Evolutionary conservation across 1,139 yeast genomes (phyloP), one percentile per base, ranked within the genome.

Genomic region (Kodamaea arcana): DNA sequence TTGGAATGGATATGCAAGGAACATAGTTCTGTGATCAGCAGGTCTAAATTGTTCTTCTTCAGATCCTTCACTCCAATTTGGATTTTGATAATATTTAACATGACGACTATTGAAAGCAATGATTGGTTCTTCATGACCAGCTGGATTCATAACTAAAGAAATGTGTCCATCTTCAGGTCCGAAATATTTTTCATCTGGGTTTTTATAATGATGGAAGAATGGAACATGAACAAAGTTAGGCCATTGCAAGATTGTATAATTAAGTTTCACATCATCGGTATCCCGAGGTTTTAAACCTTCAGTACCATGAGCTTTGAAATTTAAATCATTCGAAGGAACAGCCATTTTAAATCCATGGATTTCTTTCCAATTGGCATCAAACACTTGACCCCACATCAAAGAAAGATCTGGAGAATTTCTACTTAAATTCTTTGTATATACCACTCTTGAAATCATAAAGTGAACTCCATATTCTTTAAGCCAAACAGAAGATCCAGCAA

Each of bases 151-250:
- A 7, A 62, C 58, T 8, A 67, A 42, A 4, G 67, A 36, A 4
- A 67, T 48, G 24, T 72, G 52, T 2, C 74, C 71, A 40, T 69
- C 74, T 44, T 69, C 73, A 1, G 73, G 66, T 0, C 75, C 75
- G 35, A 62, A 56, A 39, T 50, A 65, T 29, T 47, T 47, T n/a
- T 41, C 41, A 2, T 48, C 39, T n/a, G 46, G 37, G 16, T 47
- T 37, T 21, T 50, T 43, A 15, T 48, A 48, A 36, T 60, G 57
- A 35, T 58, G 63, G 40, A 44, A 60, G 30, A 60, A 53, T 1
- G 72, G 72, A 22, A 65, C 50, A 9, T 61, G 60, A 14, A 66
- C 35, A 21, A 67, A 42, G 12, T 40, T 26, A 2, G 72, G 72
- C 39, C 57, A 65, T n/a, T 42, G 40, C 24, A 56, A 23, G 1